Base-by-base conservation (phyloP, 768 basidiomycete species). In the Suillus decipiens region DNA sequence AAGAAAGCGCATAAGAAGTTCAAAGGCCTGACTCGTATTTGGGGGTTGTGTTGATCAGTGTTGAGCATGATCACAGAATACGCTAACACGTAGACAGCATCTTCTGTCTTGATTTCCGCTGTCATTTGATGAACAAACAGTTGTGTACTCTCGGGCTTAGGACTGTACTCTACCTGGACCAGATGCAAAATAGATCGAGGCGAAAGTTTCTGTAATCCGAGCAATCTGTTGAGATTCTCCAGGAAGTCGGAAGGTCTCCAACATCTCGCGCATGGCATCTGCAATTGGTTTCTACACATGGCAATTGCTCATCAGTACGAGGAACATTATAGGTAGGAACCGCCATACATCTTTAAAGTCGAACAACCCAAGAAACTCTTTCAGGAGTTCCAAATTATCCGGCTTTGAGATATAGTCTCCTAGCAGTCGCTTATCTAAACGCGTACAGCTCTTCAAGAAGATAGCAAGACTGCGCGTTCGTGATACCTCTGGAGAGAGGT, bases 61-160 rank as follows among this genome's bases (percentile, higher is more conserved):
- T 99, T 99, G 57, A 99, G 85, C 95, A 99, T 86, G 75, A 99
- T 98, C 64, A 99, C 89, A 0, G 97, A 98, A 75, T 89, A 99
- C 1, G 96, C 87, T 31, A 99, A 78, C 9, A 99, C 92, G 75
- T 97, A 96, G 22, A 93, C 92, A 5, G 96, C 93, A 72, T 99
- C 97, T 77, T 94, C 88, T 61, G 81, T 89, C 72, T 90, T 93
- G 67, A 99, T 89, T 73, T 96, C 96, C 63, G 86, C 95, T 95
- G 64, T 33, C 56, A 43, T 58, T 31, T 28, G 14, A 59, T 37
- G 33, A 50, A 45, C 43, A 63, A 12, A 59, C 53, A 59, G 11
- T 48, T 53, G 43, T 34, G 17, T 24, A 51, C 37, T 28, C 64
- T 62, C 59, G 19, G 4, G 9, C 19, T 17, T 22, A 50, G 22